A percentile compares a stretch with the other conserved stretches of the same genome.
Evolutionary conservation across 805 yeast genomes (phyloP).

Genomic region (Starmerella floricola): DNA sequence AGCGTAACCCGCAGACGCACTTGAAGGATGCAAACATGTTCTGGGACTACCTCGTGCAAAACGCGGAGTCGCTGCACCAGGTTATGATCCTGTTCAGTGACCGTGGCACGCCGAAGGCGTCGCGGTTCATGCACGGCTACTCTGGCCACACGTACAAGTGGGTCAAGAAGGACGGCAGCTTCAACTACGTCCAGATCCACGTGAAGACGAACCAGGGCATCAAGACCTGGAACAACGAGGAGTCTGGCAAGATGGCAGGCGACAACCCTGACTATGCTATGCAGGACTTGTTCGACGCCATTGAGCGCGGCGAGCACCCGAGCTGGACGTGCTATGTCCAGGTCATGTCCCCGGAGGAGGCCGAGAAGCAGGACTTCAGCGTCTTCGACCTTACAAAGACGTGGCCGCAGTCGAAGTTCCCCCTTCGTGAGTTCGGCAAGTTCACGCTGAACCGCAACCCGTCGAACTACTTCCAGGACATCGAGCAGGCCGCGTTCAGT

Average conservation of each 20-base stretch:
- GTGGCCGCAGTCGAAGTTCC: conserved; percentile 48
- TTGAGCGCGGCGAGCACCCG: conserved; percentile 40
- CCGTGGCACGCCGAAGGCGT: conserved; percentile 46
- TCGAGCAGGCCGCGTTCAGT: conserved; percentile 52
- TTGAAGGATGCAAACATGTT: conserved; percentile 43
- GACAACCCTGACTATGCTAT: conserved; percentile 41
- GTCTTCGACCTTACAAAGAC: conserved; percentile 45
- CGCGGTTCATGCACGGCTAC: conserved; percentile 49
- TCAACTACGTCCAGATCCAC: conserved; percentile 48
- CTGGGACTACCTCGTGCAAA: conserved; percentile 48
- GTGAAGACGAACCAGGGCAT: conserved; percentile 41
- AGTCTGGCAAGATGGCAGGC: conserved; percentile 38
- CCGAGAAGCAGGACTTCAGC: conserved; percentile 38
- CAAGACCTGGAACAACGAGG: conserved; percentile 35
- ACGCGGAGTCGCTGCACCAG: conserved; percentile 48
- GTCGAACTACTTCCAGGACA: conserved; percentile 40
- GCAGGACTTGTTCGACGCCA: conserved; percentile 35
- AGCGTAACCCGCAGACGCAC: conserved; percentile 54
- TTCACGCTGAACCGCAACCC: conserved; percentile 45
- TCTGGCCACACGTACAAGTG: conserved; percentile 56
- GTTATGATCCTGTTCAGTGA: conserved; percentile 46
- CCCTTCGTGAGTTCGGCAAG: conserved; percentile 44
- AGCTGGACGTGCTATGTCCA: conserved; percentile 45
- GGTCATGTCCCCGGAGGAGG: conserved; percentile 47
- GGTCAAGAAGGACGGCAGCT: conserved; percentile 39